A percentile compares a stretch with the other conserved stretches of the same genome.
Evolutionary conservation across 1,284 basidiomycete genomes (phyloP).

Genomic region (Neonothopanus nambi): DNA sequence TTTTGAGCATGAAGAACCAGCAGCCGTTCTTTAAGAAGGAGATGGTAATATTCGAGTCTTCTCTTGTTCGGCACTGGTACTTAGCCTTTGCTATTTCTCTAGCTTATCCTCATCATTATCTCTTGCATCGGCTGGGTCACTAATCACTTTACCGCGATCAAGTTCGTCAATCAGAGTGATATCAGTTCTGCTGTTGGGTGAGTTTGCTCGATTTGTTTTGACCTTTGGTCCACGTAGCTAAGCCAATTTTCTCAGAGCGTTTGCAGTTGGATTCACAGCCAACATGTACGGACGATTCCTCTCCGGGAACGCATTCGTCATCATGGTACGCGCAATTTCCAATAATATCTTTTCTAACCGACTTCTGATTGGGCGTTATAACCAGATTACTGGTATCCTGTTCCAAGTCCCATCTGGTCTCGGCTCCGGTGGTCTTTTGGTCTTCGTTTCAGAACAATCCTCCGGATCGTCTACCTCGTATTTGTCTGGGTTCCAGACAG

Average conservation of each 20-base stretch:
- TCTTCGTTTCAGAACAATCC: conserved; percentile 63
- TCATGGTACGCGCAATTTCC: conserved; percentile 52
- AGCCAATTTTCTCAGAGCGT: conserved; percentile 48
- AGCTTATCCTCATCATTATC: conserved; percentile 64
- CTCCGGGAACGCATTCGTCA: conserved; percentile 75
- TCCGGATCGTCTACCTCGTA: conserved; percentile 54
- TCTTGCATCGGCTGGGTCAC: conserved; percentile 78
- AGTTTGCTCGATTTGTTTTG: too few relatives aligned
- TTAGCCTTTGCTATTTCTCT: conserved; percentile 22
- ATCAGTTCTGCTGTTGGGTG: conserved; percentile 73
- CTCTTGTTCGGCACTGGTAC: not conserved
- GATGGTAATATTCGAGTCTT: conserved; percentile 43
- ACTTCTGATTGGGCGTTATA: not conserved
- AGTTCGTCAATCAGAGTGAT: conserved; percentile 72
- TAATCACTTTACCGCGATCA: conserved; percentile 71
- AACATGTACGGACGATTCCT: conserved; percentile 85
- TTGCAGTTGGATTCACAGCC: conserved; percentile 81
- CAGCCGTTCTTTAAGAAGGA: conserved; percentile 75
- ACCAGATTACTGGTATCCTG: conserved; percentile 75
- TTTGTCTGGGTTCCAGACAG: conserved; percentile 66
- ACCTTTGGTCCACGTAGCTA: conserved; percentile 5
- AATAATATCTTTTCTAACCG: too few relatives aligned
- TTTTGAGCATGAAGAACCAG: conserved; percentile 77
- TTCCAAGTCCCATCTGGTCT: conserved; percentile 89
- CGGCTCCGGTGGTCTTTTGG: conserved; percentile 82